phyloP scores from a whole-genome alignment of 2,329 filamentous ascomycete species.

The Xylaria hypoxylon region DNA sequence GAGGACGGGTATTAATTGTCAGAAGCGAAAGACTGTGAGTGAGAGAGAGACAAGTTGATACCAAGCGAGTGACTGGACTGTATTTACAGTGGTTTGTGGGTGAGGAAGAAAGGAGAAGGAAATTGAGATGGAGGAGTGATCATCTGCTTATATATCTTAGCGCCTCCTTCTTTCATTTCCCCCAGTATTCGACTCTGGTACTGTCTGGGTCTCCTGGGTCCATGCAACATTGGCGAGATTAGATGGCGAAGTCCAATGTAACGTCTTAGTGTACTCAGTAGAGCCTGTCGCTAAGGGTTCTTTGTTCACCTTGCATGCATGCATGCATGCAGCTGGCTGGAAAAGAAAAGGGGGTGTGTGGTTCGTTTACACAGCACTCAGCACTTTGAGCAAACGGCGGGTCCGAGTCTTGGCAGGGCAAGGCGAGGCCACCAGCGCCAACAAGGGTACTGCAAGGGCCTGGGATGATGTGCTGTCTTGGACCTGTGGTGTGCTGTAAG shows the following conservation, averaged over 20 bases:
- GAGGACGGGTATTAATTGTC: slow-evolving; percentile 37
- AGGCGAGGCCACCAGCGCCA: slow-evolving; percentile 6
- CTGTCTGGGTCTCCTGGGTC: slow-evolving; percentile 22
- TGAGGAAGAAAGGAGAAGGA: slow-evolving; percentile 26
- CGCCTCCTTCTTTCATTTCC: slow-evolving; percentile 36
- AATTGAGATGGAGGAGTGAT: slow-evolving; percentile 24
- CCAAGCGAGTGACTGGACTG: slow-evolving; percentile 42
- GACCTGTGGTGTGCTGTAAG: slow-evolving; percentile 27
- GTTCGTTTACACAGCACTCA: slow-evolving; percentile 2
- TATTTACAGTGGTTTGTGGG: slow-evolving; percentile 39
- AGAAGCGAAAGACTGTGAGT: slow-evolving; percentile 39
- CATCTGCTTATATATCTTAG: slow-evolving; percentile 42
- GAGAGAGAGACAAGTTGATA: slow-evolving; percentile 39
- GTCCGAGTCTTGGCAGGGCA: slow-evolving; percentile 33
- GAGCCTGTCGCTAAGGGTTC: slow-evolving; percentile 4
- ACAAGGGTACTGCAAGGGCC: background rate
- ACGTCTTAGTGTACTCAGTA: slow-evolving; percentile 26
- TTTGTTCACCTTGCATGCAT: background rate
- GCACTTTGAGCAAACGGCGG: slow-evolving; percentile 21
- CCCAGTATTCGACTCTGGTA: slow-evolving; percentile 22
- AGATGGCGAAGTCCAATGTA: slow-evolving; percentile 32
- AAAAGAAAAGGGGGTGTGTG: slow-evolving; percentile 23
- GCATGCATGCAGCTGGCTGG: background rate
- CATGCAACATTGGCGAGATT: slow-evolving; percentile 40
- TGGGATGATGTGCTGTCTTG: slow-evolving; percentile 32